Percentiles rank a stretch among this genome's conserved stretches.
These are phyloP conservation scores for Bondarzewia mesenterica DNA, from an alignment of 1,284 basidiomycete genomes.

Conservation along the genomic window DNA sequence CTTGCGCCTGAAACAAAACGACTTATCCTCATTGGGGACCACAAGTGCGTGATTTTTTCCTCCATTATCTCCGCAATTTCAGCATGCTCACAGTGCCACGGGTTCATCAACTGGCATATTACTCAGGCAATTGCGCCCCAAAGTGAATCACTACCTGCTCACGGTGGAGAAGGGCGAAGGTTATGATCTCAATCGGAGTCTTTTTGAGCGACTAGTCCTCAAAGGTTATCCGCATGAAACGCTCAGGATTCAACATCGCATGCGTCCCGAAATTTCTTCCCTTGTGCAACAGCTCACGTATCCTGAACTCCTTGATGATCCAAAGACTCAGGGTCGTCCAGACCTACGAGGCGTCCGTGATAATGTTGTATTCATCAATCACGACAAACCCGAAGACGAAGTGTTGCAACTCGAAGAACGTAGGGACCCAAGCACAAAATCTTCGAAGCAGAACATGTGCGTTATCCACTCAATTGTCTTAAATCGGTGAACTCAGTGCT, in stretches of 20 bases:
- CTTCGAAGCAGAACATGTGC: constrained; percentile 52
- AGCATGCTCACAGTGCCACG: constrained; percentile 3
- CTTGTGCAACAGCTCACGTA: constrained; percentile 55
- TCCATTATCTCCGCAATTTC: neutral
- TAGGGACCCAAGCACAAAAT: constrained; percentile 34
- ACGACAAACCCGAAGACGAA: constrained; percentile 48
- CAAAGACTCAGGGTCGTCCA: constrained; percentile 37
- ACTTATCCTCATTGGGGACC: constrained; percentile 60
- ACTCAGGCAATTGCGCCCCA: constrained; percentile 56
- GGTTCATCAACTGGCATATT: no score
- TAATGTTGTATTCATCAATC: constrained; percentile 54
- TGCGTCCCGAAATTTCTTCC: constrained; percentile 60
- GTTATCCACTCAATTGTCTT: neutral
- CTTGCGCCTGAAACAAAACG: constrained; percentile 39
- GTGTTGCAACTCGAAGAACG: constrained; percentile 30
- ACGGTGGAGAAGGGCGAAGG: constrained; percentile 61
- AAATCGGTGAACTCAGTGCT: neutral
- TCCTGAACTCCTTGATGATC: constrained; percentile 50
- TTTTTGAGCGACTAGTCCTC: constrained; percentile 61
- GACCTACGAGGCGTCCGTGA: constrained; percentile 44
- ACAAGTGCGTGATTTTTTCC: constrained; percentile 44
- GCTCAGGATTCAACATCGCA: constrained; percentile 53
- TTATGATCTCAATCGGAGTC: constrained; percentile 53
- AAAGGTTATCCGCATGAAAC: constrained; percentile 52
- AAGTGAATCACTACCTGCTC: constrained; percentile 53